Percentiles rank a stretch among this genome's conserved stretches.
Evolutionary conservation across 2,329 filamentous ascomycete genomes (phyloP).

Genomic region (Fusarium circinatum): DNA sequence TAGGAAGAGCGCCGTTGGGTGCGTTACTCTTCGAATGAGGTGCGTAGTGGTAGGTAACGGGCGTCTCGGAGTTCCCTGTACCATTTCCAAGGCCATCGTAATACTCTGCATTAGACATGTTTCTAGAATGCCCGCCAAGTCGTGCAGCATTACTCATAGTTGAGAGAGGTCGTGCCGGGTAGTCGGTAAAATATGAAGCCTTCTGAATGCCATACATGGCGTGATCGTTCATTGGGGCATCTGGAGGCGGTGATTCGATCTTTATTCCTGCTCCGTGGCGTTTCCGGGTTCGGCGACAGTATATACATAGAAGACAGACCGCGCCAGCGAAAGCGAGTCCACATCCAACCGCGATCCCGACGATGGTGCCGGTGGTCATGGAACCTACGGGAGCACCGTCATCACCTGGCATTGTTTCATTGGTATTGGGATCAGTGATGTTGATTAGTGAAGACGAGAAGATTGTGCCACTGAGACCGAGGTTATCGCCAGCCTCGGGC

Average conservation of each 20-base stretch:
- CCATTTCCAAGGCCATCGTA: conserved; percentile 4
- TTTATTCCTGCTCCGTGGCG: conserved; percentile 9
- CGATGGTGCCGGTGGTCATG: conserved; percentile 61
- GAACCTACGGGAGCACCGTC: conserved; percentile 34
- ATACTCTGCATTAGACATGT: conserved; percentile 20
- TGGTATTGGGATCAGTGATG: conserved; percentile 51
- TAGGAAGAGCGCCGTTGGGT: conserved; percentile 9
- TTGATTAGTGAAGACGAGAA: conserved; percentile 53
- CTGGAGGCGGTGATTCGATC: conserved; percentile 14
- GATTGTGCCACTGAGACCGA: conserved; percentile 56
- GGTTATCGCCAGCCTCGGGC: conserved; percentile 49
- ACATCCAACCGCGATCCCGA: conserved; percentile 62
- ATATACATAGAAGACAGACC: conserved; percentile 57
- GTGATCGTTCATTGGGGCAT: conserved; percentile 18
- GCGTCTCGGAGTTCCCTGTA: neutral
- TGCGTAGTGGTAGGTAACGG: conserved; percentile 24
- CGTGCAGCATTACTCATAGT: neutral
- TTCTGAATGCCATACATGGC: conserved; percentile 24
- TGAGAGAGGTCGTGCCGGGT: neutral
- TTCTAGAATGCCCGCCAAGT: conserved; percentile 1
- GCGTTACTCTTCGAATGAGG: conserved; percentile 16
- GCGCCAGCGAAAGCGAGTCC: conserved; percentile 55
- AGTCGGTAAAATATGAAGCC: neutral
- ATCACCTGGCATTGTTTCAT: conserved; percentile 40
- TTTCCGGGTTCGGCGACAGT: conserved; percentile 52